A percentile compares a stretch with the other conserved stretches of the same genome.
These are phyloP conservation scores for Starmerella gropengiesseri DNA, from an alignment of 805 yeast genomes.

Conservation along the genomic window DNA sequence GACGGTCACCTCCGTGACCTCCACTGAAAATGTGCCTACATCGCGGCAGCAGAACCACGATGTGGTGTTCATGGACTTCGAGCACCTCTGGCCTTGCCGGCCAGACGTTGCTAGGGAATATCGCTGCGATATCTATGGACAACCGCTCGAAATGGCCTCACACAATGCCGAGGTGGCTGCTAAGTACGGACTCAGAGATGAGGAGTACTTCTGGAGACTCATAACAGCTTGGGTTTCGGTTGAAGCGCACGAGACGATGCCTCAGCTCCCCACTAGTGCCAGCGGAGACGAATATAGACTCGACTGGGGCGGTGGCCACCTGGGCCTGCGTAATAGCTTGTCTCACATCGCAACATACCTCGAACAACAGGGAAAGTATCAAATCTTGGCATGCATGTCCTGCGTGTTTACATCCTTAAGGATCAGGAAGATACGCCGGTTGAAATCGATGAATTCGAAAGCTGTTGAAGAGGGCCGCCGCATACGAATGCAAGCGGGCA, in stretches of 20 bases:
- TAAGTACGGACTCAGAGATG: slow-evolving; percentile 46
- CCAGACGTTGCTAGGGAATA: slow-evolving; percentile 43
- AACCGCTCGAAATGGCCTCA: slow-evolving; percentile 50
- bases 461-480: not conserved
- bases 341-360: slow-evolving; percentile 51
- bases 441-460: no score
- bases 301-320: slow-evolving; percentile 72
- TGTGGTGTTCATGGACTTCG: slow-evolving; percentile 35
- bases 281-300: slow-evolving; percentile 24
- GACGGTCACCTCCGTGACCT: not conserved
- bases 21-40: not conserved
- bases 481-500: not conserved
- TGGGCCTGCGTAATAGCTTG: slow-evolving; percentile 53
- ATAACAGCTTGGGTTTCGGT: slow-evolving; percentile 12
- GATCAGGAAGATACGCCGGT: no score
- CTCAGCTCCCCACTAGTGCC: slow-evolving; percentile 4
- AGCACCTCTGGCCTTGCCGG: slow-evolving; percentile 63
- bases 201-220: slow-evolving; percentile 64
- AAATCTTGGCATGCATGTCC: slow-evolving; percentile 59
- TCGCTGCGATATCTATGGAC: slow-evolving; percentile 30
- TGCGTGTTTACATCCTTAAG: slow-evolving; percentile 13
- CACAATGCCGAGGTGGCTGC: slow-evolving; percentile 65
- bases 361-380: slow-evolving; percentile 55
- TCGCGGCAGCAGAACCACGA: not conserved
- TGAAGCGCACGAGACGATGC: slow-evolving; percentile 7